Evolutionary conservation across 441 rosid genomes (phyloP).

Genomic region (Isatis lusitanica): DNA sequence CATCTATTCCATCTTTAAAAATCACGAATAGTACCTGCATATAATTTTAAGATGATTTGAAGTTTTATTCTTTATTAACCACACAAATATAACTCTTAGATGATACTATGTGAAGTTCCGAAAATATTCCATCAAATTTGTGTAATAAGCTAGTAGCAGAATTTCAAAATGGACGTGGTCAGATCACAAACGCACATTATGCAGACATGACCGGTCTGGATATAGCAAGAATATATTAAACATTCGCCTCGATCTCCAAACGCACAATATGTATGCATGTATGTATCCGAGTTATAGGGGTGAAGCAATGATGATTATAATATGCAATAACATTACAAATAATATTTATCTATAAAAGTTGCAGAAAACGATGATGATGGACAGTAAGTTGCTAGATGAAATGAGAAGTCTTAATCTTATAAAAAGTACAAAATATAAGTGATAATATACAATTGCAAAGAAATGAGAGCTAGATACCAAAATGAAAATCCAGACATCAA

Average conservation of each 20-base stretch:
- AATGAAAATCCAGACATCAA: not conserved
- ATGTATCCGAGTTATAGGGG: not conserved
- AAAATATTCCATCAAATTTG: not conserved
- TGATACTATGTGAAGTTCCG: not conserved
- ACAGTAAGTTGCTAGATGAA: conserved; percentile 20
- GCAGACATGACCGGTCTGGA: too few relatives aligned
- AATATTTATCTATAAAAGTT: not conserved
- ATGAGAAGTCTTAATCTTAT: conserved; percentile 7
- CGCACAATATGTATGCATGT: not conserved
- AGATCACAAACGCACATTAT: too few relatives aligned
- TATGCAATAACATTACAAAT: not conserved
- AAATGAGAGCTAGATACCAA: conserved; percentile 20
- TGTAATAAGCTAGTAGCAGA: not conserved
- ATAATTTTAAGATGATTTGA: not conserved
- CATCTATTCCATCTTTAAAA: conserved; percentile 10
- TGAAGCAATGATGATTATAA: not conserved
- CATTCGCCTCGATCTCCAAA: not conserved
- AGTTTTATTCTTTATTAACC: not conserved
- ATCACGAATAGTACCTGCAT: not conserved
- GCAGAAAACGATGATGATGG: conserved; percentile 24
- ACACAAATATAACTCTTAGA: not conserved
- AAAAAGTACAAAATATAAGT: conserved; percentile 20
- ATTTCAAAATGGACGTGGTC: not conserved
- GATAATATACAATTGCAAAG: conserved; percentile 29
- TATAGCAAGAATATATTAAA: too few relatives aligned